Percentiles rank a stretch among this genome's conserved stretches.
Conservation (phyloP, 768 basidiomycete species). For the Hypholoma fasciculare region DNA sequence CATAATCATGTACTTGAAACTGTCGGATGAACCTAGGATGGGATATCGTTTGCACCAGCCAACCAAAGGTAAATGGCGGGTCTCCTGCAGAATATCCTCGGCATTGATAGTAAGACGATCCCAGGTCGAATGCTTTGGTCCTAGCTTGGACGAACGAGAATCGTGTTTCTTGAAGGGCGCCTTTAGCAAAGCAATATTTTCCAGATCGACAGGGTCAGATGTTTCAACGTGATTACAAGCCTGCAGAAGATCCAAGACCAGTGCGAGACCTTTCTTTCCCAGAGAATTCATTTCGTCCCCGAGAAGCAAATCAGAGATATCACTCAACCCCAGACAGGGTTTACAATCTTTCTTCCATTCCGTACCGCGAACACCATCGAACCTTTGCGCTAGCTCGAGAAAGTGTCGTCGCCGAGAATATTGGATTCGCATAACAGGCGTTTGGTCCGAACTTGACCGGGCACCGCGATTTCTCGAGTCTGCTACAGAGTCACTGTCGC, state of each 20-base stretch:
- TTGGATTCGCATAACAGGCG: slow-evolving; percentile 35
- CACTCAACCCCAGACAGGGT: slow-evolving; percentile 17
- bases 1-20: neutral
- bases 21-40: neutral
- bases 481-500: neutral
- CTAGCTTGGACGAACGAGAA: neutral
- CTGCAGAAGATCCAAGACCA: slow-evolving; percentile 2
- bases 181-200: neutral
- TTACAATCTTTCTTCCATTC: slow-evolving; percentile 41
- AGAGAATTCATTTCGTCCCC: neutral
- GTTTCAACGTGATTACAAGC: slow-evolving; percentile 1
- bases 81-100: neutral
- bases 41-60: neutral
- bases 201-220: neutral
- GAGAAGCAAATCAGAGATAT: neutral
- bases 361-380: slow-evolving; percentile 27
- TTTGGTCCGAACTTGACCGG: neutral
- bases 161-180: too few relatives aligned
- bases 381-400: slow-evolving; percentile 36
- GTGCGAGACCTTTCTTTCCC: neutral
- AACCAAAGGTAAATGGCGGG: neutral
- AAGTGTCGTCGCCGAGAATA: slow-evolving; percentile 30
- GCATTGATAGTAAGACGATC: neutral
- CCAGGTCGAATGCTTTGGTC: neutral
- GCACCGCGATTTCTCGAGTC: neutral